A percentile compares a stretch with the other conserved stretches of the same genome.
Conservation (phyloP, 2,329 filamentous ascomycete species). For the Epichloe glyceriae region DNA sequence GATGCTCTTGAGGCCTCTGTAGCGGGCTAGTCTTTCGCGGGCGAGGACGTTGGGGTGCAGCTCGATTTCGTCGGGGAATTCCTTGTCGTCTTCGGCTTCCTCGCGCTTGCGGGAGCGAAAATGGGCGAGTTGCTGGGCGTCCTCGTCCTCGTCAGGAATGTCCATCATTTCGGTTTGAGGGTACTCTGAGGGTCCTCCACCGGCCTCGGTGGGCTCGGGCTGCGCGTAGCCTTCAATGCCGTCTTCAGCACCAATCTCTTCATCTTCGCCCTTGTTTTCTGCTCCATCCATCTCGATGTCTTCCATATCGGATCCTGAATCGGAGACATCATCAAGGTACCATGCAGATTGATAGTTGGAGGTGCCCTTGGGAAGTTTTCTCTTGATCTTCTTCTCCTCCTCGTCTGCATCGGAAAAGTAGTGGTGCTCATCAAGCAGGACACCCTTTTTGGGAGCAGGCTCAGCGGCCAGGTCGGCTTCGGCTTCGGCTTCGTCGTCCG, state of each 20-base stretch:
- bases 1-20: slow-evolving; percentile 84
- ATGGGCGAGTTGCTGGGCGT: slow-evolving; percentile 62
- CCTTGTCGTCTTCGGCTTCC: slow-evolving; percentile 78
- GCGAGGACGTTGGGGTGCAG: slow-evolving; percentile 78
- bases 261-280: slow-evolving; percentile 46
- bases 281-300: slow-evolving; percentile 38
- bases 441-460: slow-evolving; percentile 58
- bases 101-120: slow-evolving; percentile 67
- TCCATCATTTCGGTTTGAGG: slow-evolving; percentile 88
- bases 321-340: slow-evolving; percentile 73
- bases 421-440: slow-evolving; percentile 90
- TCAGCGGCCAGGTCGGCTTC: slow-evolving; percentile 21
- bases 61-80: slow-evolving; percentile 97
- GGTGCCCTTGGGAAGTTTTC: slow-evolving; percentile 75
- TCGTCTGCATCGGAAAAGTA: slow-evolving; percentile 88
- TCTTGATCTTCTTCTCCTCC: slow-evolving; percentile 39
- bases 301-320: slow-evolving; percentile 74
- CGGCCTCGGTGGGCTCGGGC: slow-evolving; percentile 60
- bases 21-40: slow-evolving; percentile 70
- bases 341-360: slow-evolving; percentile 91
- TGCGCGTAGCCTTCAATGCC: slow-evolving; percentile 59
- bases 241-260: slow-evolving; percentile 61
- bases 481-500: slow-evolving; percentile 34
- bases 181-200: slow-evolving; percentile 71
- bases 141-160: slow-evolving; percentile 70